Evolutionary conservation across 495 filamentous ascomycete genomes (phyloP).

Genomic region (Cladorrhinum samala): DNA sequence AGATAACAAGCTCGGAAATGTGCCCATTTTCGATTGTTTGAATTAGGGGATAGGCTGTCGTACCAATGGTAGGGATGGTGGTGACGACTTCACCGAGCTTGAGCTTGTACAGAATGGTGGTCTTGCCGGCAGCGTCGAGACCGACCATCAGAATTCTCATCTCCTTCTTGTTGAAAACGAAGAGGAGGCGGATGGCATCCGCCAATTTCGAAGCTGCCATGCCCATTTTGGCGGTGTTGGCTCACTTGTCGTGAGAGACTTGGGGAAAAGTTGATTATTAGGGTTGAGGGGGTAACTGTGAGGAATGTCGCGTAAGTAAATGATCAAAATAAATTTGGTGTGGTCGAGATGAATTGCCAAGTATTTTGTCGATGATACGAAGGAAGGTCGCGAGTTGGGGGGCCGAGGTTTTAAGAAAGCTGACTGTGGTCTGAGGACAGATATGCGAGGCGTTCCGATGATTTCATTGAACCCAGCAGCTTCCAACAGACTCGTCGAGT

Average conservation of each 20-base stretch:
- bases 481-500: constrained; percentile 10
- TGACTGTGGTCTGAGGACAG: constrained; percentile 26
- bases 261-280: constrained; percentile 4
- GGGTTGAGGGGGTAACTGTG: constrained; percentile 12
- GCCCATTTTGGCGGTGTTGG: constrained; percentile 30
- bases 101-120: constrained; percentile 99
- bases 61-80: constrained; percentile 98
- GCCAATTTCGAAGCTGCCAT: constrained; percentile 26
- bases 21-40: constrained; percentile 1
- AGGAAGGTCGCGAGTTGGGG: constrained; percentile 5
- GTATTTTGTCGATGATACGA: not conserved
- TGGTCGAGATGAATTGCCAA: not conserved
- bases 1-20: not conserved
- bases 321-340: not conserved
- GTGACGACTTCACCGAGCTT: constrained; percentile 99
- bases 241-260: constrained; percentile 1
- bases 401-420: constrained; percentile 5
- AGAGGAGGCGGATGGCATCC: constrained; percentile 16
- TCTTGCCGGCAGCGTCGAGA: constrained; percentile 98
- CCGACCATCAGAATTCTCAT: constrained; percentile 99
- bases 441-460: constrained; percentile 19
- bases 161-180: constrained; percentile 97
- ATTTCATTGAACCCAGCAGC: constrained; percentile 8
- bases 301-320: constrained; percentile 10
- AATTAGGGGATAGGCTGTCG: too few relatives aligned